These are phyloP conservation scores for Vitis riparia DNA, from an alignment of 164 flowering plant genomes.

Conservation along the genomic window DNA sequence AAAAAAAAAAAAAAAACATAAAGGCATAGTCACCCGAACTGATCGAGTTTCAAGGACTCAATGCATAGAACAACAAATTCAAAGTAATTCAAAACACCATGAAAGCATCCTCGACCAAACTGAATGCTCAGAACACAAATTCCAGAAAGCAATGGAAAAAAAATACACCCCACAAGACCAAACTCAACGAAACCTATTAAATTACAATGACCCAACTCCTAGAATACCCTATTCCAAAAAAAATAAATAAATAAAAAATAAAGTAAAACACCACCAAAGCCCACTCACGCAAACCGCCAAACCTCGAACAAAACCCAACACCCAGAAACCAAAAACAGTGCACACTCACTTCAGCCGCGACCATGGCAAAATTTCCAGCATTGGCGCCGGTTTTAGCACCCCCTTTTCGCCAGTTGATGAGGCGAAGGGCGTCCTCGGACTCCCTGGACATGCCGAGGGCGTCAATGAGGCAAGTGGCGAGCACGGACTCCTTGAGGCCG, in stretches of 20 bases:
- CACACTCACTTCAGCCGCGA: conserved; percentile 65
- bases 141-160: too few relatives aligned
- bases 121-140: too few relatives aligned
- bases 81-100: too few relatives aligned
- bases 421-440: conserved; percentile 73
- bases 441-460: conserved; percentile 87
- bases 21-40: too few relatives aligned
- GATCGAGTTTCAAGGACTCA: too few relatives aligned
- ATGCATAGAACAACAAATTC: too few relatives aligned
- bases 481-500: conserved; percentile 84
- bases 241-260: background rate
- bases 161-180: too few relatives aligned
- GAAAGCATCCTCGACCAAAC: too few relatives aligned
- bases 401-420: conserved; percentile 90
- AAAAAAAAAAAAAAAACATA: too few relatives aligned
- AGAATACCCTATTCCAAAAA: background rate
- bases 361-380: conserved; percentile 80
- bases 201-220: background rate
- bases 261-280: background rate
- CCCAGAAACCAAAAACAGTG: too few relatives aligned
- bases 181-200: too few relatives aligned
- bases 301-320: background rate
- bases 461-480: conserved; percentile 75
- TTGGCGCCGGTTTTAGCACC: conserved; percentile 68
- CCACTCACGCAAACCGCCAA: background rate